Evolutionary conservation across 2,329 filamentous ascomycete genomes (phyloP).

Genomic region (Arachnomyces sp.): DNA sequence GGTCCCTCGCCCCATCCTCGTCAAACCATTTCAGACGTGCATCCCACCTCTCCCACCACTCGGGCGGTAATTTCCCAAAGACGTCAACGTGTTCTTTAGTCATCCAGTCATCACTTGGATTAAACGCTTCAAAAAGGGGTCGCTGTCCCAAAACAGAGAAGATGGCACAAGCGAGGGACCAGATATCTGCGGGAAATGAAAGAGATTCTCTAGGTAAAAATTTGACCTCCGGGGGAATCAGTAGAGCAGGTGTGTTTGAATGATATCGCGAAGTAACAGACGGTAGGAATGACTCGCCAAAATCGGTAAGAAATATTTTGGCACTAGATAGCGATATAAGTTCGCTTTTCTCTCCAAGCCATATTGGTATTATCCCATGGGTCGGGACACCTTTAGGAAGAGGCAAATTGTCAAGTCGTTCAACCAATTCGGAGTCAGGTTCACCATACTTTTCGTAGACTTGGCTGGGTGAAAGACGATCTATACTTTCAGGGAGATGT

Average conservation of each 20-base stretch:
- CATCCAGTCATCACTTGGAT: conserved; percentile 22
- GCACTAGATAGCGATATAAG: conserved; percentile 22
- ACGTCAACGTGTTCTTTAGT: conserved; percentile 25
- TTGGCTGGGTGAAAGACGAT: conserved; percentile 12
- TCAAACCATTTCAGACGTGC: conserved; percentile 14
- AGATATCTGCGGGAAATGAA: conserved; percentile 32
- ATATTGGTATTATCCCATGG: conserved; percentile 24
- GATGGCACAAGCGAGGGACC: conserved; percentile 33
- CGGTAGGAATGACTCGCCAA: conserved; percentile 28
- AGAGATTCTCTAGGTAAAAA: conserved; percentile 30
- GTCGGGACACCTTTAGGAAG: conserved; percentile 23
- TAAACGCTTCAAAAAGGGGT: conserved; percentile 22
- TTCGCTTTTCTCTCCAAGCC: conserved; percentile 28
- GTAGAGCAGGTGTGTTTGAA: conserved; percentile 23
- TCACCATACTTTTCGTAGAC: conserved; percentile 17
- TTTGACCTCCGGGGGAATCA: conserved; percentile 28
- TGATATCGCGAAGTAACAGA: conserved; percentile 14
- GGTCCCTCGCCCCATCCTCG: conserved; percentile 15
- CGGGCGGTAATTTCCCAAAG: conserved; percentile 23
- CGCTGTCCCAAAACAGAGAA: conserved; percentile 27
- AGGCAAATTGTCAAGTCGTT: conserved; percentile 16
- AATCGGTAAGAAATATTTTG: conserved; percentile 25
- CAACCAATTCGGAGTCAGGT: conserved; percentile 15
- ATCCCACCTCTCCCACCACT: conserved; percentile 24
- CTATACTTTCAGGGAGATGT: conserved; percentile 11